Base-by-base conservation (phyloP, 768 basidiomycete species). In the Pleurotus pulmonarius region DNA sequence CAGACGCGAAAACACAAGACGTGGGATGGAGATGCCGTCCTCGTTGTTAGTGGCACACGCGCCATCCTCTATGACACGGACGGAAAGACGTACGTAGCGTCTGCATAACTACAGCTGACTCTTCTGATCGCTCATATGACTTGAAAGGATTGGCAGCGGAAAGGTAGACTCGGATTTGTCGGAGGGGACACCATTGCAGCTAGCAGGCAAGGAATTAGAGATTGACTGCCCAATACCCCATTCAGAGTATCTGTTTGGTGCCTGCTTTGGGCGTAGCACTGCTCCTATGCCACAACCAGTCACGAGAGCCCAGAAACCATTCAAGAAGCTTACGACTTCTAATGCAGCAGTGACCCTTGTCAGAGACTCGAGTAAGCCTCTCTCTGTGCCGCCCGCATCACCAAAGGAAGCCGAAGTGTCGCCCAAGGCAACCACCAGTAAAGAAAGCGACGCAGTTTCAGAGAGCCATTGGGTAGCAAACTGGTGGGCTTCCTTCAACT, bases 1-100 rank as follows among this genome's bases (percentile, higher is more conserved):
- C 88, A 92, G 68, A 74, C 76, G 39, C 90, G 83, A 73, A 94
- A 94, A 70, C 86, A 94, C 64, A 92, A 93, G 68, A 92, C 88
- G 0, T 95, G 93, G 93, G 92, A 94, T 52, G 92, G 89, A 38
- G 90, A 87, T 63, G 86, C 78, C 38, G 76, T 88, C n/a, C 75
- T 90, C 4, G 81, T 82, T 8, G 73, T 83, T 15, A 76, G 63
- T 56, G 70, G 67, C 6, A 67, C 61, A 6, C 80, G 73, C 63
- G 80, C 78, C 47, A 78, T 72, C 3, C 68, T 90, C 24, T 83
- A 82, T 57, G 83, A 87, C 61, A 66, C 73, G 6, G 86, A 90
- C 52, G 87, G 87, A 20, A 83, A 81, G 74, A 65, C 75, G 90
- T 90, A 69, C 58, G 83, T 60, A 47, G 26, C 34, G 43, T 43